Percentiles rank a stretch among this genome's conserved stretches.
These are phyloP conservation scores for Chrysanthemum seticuspe DNA, from an alignment of 129 eudicot genomes.

Conservation along the genomic window DNA sequence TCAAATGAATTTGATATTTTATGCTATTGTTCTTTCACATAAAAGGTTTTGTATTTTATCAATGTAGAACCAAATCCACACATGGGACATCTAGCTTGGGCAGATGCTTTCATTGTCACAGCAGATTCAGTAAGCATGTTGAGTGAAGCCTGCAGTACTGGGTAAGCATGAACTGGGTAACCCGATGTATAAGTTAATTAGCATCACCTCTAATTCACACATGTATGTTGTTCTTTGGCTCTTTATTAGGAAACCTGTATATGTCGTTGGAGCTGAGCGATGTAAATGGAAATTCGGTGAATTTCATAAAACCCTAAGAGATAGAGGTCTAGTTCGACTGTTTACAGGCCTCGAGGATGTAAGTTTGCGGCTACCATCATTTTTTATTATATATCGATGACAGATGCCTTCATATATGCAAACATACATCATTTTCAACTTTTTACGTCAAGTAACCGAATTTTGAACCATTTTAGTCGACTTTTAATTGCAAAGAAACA, in stretches of 20 bases:
- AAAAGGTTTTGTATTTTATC: constrained; percentile 8
- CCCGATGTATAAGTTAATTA: neutral
- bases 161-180: constrained; percentile 44
- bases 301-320: constrained; percentile 74
- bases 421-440: constrained; percentile 9
- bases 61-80: constrained; percentile 86
- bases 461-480: constrained; percentile 6
- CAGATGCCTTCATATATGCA: neutral
- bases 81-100: constrained; percentile 98
- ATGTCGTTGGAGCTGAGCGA: constrained; percentile 84
- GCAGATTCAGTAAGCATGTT: constrained; percentile 96
- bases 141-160: constrained; percentile 97
- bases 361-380: constrained; percentile 40
- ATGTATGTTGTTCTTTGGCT: neutral
- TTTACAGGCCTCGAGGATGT: constrained; percentile 98
- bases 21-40: constrained; percentile 11
- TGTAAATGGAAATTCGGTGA: constrained; percentile 89
- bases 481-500: neutral
- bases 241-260: constrained; percentile 84
- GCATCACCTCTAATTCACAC: neutral
- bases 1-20: neutral
- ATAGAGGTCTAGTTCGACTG: constrained; percentile 77
- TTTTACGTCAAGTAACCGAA: neutral
- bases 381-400: neutral
- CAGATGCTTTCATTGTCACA: constrained; percentile 84